Evolutionary conservation across 2,329 filamentous ascomycete species (phyloP).

Genomic region (Cladophialophora immunda): DNA sequence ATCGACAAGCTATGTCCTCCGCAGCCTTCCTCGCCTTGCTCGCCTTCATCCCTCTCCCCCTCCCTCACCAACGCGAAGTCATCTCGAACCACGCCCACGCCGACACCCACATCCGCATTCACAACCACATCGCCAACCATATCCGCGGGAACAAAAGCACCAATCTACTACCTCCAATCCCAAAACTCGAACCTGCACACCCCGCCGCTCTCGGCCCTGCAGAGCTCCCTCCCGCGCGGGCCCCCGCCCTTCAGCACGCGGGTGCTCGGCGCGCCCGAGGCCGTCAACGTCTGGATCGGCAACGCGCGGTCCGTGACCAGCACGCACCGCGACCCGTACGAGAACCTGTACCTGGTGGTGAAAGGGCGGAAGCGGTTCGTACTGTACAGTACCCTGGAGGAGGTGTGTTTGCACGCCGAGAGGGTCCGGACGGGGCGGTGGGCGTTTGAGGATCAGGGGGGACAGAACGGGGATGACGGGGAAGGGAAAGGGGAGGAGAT

Average conservation of each 20-base stretch:
- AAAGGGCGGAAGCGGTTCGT: constrained; percentile 39
- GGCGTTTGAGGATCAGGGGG: not conserved
- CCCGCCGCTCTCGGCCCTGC: constrained; percentile 31
- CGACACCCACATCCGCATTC: too few relatives aligned
- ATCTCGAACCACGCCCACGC: not conserved
- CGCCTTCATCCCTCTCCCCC: not conserved
- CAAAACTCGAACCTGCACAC: constrained; percentile 41
- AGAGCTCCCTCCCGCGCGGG: constrained; percentile 27
- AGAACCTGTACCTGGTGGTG: constrained; percentile 41
- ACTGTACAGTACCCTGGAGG: constrained; percentile 39
- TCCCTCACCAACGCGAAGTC: not conserved
- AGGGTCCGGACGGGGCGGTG: constrained; percentile 33
- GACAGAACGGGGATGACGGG: not conserved
- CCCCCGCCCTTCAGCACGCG: constrained; percentile 34
- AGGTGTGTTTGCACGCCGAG: constrained; percentile 36
- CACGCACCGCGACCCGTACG: constrained; percentile 41
- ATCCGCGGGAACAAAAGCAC: not conserved
- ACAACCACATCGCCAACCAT: not conserved
- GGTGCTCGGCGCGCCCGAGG: constrained; percentile 38
- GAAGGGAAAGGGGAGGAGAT: not conserved
- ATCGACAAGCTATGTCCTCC: constrained; percentile 31
- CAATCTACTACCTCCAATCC: constrained; percentile 42
- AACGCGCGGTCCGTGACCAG: constrained; percentile 37
- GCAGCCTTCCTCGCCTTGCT: not conserved
- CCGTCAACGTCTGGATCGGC: constrained; percentile 42